Evolutionary conservation across 2,329 filamentous ascomycete species (phyloP).

Genomic region (Fusarium foetens): DNA sequence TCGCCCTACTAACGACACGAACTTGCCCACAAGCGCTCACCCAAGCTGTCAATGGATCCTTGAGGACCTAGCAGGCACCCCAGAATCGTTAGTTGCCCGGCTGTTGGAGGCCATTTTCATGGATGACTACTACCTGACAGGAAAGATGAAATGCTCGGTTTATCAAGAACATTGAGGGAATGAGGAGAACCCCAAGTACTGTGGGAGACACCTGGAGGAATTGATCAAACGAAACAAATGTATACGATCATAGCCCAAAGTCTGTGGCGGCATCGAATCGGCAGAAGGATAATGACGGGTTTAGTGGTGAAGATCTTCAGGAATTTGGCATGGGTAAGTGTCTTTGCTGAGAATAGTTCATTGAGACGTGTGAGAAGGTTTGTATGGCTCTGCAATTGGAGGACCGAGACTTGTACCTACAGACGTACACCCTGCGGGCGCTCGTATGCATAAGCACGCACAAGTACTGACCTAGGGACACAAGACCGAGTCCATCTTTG

Average conservation of each 20-base stretch:
- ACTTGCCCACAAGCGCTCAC: constrained; percentile 22
- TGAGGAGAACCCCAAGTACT: neutral
- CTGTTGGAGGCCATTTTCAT: constrained; percentile 24
- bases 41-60: constrained; percentile 23
- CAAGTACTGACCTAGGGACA: constrained; percentile 18
- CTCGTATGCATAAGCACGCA: constrained; percentile 24
- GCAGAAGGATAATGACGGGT: constrained; percentile 13
- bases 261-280: constrained; percentile 7
- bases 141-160: constrained; percentile 4
- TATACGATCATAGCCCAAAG: neutral
- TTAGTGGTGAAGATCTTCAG: constrained; percentile 32
- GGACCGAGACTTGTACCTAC: neutral
- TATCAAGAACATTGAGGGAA: constrained; percentile 7
- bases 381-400: constrained; percentile 1
- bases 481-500: constrained; percentile 12
- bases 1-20: constrained; percentile 24
- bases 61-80: constrained; percentile 10
- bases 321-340: constrained; percentile 11
- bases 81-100: constrained; percentile 26
- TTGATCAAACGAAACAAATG: constrained; percentile 20
- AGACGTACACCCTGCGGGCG: constrained; percentile 23
- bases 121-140: neutral
- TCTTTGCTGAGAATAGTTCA: constrained; percentile 8
- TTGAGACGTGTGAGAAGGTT: neutral
- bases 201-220: constrained; percentile 11